These are phyloP conservation scores for Stagonosporopsis vannaccii DNA, from an alignment of 2,329 filamentous ascomycete species.

Conservation along the genomic window DNA sequence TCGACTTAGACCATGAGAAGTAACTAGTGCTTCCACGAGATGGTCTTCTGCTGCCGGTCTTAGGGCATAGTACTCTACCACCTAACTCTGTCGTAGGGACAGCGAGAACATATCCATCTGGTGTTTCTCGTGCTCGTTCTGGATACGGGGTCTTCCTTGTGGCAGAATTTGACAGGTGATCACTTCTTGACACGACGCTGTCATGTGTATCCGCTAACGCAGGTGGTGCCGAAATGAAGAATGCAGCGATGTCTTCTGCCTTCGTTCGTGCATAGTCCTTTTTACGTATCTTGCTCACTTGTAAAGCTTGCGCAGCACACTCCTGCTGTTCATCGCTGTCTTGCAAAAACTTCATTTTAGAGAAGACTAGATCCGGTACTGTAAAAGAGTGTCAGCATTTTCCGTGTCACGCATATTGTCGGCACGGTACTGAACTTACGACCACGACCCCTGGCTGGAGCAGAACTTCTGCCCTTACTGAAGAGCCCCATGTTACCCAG, in stretches of 20 bases:
- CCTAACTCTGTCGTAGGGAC: conserved; percentile 44
- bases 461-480: conserved; percentile 58
- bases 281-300: conserved; percentile 40
- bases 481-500: conserved; percentile 55
- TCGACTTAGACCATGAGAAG: conserved; percentile 55
- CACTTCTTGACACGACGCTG: conserved; percentile 27
- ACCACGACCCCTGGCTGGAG: conserved; percentile 52
- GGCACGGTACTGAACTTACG: conserved; percentile 42
- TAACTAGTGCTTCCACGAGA: conserved; percentile 43
- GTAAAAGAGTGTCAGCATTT: conserved; percentile 28
- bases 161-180: background rate
- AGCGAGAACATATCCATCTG: conserved; percentile 24
- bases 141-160: conserved; percentile 10
- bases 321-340: conserved; percentile 42
- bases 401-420: conserved; percentile 15
- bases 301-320: conserved; percentile 30
- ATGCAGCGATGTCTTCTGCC: conserved; percentile 55
- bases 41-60: conserved; percentile 47
- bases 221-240: conserved; percentile 49
- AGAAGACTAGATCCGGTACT: conserved; percentile 62
- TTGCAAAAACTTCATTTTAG: conserved; percentile 59
- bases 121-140: conserved; percentile 15
- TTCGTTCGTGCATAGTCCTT: conserved; percentile 42
- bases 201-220: conserved; percentile 32
- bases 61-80: conserved; percentile 46